Evolutionary conservation across 129 eudicot species (phyloP).

Genomic region (Rutidosis leptorrhynchoides): DNA sequence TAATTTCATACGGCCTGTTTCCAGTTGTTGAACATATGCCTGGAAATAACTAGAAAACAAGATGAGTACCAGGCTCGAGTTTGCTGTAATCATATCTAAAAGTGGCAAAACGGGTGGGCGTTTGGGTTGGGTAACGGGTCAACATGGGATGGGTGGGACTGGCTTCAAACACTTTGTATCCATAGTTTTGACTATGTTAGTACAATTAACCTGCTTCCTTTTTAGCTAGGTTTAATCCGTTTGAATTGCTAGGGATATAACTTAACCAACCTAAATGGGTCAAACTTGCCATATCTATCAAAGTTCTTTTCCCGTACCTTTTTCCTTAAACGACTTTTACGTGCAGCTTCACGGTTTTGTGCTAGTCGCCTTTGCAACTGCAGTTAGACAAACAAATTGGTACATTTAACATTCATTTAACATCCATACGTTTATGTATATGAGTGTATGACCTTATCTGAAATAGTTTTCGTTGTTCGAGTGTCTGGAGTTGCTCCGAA

Average conservation of each 20-base stretch:
- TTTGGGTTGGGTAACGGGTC: not conserved
- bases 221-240: not conserved
- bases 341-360: slow-evolving; percentile 99
- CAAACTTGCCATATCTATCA: not conserved
- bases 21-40: slow-evolving; percentile 94
- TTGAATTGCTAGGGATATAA: not conserved
- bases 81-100: not conserved
- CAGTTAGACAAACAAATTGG: not conserved
- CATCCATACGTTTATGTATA: not conserved
- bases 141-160: not conserved
- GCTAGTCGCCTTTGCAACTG: slow-evolving; percentile 92
- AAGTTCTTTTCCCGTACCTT: slow-evolving; percentile 44
- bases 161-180: not conserved
- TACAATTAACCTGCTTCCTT: not conserved
- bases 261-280: not conserved
- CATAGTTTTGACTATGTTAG: not conserved
- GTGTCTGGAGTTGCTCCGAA: slow-evolving; percentile 40
- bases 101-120: not conserved
- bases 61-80: not conserved
- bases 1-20: slow-evolving; percentile 78
- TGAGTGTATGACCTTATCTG: slow-evolving; percentile 63
- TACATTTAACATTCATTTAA: not conserved
- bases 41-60: slow-evolving; percentile 12
- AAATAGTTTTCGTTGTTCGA: slow-evolving; percentile 45
- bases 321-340: slow-evolving; percentile 79